A percentile compares a stretch with the other conserved stretches of the same genome.
Evolutionary conservation across 2,329 filamentous ascomycete genomes (phyloP).

Genomic region (Cercospora nicotianae): DNA sequence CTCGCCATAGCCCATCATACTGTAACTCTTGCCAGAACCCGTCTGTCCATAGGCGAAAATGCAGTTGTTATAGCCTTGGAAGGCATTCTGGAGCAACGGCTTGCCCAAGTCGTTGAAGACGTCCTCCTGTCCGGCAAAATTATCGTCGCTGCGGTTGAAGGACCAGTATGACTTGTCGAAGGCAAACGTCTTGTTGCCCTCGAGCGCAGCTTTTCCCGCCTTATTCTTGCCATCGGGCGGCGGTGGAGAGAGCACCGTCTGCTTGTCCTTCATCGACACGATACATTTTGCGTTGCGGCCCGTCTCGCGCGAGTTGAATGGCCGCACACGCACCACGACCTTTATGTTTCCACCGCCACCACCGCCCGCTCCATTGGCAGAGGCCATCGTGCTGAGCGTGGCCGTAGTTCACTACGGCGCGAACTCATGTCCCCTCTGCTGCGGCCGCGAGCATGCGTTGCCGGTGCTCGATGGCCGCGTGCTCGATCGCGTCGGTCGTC

Average conservation of each 20-base stretch:
- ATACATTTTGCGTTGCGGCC: conserved; percentile 94
- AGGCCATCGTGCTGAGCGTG: conserved; percentile 28
- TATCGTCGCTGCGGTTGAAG: conserved; percentile 75
- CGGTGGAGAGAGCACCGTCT: conserved; percentile 81
- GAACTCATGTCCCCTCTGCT: conserved; percentile 9
- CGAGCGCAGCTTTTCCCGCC: conserved; percentile 61
- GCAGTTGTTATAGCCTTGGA: conserved; percentile 98
- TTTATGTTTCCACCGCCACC: conserved; percentile 71
- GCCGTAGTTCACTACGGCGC: conserved; percentile 5
- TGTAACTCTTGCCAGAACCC: conserved; percentile 97
- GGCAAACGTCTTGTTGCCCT: conserved; percentile 80
- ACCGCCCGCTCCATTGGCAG: conserved; percentile 50
- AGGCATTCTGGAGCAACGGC: conserved; percentile 94
- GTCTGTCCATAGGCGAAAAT: conserved; percentile 99
- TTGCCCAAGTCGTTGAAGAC: conserved; percentile 85
- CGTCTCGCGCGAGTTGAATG: conserved; percentile 84
- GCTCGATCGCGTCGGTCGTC: background rate
- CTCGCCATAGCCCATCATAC: conserved; percentile 99
- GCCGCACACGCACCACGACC: conserved; percentile 94
- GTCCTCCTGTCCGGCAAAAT: conserved; percentile 87
- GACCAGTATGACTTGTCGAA: conserved; percentile 99
- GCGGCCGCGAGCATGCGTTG: background rate
- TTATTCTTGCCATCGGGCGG: conserved; percentile 63
- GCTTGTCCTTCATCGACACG: conserved; percentile 90
- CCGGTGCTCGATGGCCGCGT: background rate